Evolutionary conservation across 345 rosid genomes (phyloP).

Genomic region (Punica granatum): DNA sequence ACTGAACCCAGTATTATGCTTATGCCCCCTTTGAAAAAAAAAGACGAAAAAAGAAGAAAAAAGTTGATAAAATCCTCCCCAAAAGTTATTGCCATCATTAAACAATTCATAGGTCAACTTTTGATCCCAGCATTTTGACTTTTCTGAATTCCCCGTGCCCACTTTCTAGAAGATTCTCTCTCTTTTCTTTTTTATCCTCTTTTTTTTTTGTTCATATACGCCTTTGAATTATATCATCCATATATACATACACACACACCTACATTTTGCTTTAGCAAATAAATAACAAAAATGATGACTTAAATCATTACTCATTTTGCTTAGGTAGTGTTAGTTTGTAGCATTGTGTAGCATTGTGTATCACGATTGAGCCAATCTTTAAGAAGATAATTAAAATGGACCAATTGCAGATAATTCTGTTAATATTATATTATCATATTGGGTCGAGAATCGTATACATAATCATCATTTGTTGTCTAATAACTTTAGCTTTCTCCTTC

Average conservation of each 20-base stretch:
- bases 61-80: constrained; percentile 1
- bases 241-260: no score
- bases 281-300: no score
- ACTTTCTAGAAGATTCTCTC: constrained; percentile 15
- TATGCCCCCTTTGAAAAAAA: background rate
- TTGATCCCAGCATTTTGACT: constrained; percentile 24
- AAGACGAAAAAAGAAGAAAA: background rate
- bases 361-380: no score
- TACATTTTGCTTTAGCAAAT: no score
- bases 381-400: no score
- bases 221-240: no score
- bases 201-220: no score
- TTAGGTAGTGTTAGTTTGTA: no score
- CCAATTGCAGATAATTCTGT: no score
- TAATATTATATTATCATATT: background rate
- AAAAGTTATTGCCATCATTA: constrained; percentile 13
- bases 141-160: constrained; percentile 21
- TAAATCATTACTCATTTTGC: no score
- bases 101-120: constrained; percentile 29
- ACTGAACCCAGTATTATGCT: constrained; percentile 6
- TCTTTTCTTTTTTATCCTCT: background rate
- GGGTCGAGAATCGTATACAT: background rate
- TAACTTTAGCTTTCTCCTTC: background rate
- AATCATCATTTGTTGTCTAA: background rate
- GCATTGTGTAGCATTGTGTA: no score